Conservation (phyloP, 306 rosid species). For the Neltuma alba region DNA sequence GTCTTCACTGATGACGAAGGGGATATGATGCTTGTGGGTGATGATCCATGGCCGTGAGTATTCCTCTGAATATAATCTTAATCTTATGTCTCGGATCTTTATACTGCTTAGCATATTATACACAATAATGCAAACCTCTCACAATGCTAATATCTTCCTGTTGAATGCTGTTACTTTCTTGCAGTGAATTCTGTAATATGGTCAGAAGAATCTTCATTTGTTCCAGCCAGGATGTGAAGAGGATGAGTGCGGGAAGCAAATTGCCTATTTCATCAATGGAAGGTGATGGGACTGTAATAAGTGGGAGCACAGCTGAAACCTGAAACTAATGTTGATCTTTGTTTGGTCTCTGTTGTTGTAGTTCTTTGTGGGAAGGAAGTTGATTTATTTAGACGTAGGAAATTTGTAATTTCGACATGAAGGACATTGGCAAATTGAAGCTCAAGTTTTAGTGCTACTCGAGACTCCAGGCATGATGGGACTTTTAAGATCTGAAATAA, state of each 20-base stretch:
- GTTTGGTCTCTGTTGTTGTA: constrained; percentile 30
- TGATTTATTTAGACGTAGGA: constrained; percentile 46
- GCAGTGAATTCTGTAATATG: constrained; percentile 89
- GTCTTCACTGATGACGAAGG: constrained; percentile 93
- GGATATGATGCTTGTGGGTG: constrained; percentile 90
- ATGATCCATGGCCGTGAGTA: constrained; percentile 93
- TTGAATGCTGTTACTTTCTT: constrained; percentile 22
- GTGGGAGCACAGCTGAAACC: constrained; percentile 62
- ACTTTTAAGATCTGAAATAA: constrained; percentile 27
- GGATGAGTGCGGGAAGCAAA: constrained; percentile 70
- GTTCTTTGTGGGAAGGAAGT: constrained; percentile 50
- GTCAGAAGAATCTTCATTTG: constrained; percentile 86
- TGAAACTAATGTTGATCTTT: constrained; percentile 36
- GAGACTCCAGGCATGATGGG: constrained; percentile 29
- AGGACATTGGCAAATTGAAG: constrained; percentile 55
- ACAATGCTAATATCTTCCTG: not conserved
- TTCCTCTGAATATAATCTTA: constrained; percentile 23
- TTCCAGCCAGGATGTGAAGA: constrained; percentile 83
- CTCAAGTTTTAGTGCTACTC: constrained; percentile 57
- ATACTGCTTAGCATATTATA: not conserved
- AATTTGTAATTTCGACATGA: constrained; percentile 44
- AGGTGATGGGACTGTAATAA: constrained; percentile 66
- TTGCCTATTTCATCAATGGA: constrained; percentile 58
- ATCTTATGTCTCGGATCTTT: not conserved
- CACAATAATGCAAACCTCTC: not conserved